Evolutionary conservation across 768 basidiomycete genomes (phyloP).

Genomic region (Mrakia hoshinonis): DNA sequence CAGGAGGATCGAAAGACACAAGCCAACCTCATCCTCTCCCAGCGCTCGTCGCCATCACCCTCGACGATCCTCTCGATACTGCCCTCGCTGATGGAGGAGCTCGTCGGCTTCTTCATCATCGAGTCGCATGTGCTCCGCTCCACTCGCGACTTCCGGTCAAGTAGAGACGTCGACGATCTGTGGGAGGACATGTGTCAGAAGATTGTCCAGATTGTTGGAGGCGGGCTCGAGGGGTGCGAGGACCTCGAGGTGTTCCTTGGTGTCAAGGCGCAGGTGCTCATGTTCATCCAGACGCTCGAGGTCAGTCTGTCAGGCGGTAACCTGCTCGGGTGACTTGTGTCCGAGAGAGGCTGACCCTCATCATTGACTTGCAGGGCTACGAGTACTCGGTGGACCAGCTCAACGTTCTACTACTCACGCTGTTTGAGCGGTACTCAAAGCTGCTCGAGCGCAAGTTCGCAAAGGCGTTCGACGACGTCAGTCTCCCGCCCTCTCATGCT

Average conservation of each 20-base stretch:
- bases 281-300: slow-evolving; percentile 86
- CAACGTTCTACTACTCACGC: slow-evolving; percentile 69
- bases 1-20: slow-evolving; percentile 99
- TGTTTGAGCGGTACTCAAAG: slow-evolving; percentile 78
- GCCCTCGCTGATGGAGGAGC: slow-evolving; percentile 74
- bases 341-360: neutral
- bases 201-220: slow-evolving; percentile 63
- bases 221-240: slow-evolving; percentile 60
- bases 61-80: slow-evolving; percentile 46
- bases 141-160: slow-evolving; percentile 76
- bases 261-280: slow-evolving; percentile 72
- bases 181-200: slow-evolving; percentile 79
- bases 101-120: slow-evolving; percentile 95
- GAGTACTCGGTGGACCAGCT: slow-evolving; percentile 75
- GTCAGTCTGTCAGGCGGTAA: slow-evolving; percentile 44
- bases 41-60: slow-evolving; percentile 37
- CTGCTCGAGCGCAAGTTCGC: slow-evolving; percentile 74
- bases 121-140: slow-evolving; percentile 86
- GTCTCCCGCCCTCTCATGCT: slow-evolving; percentile 33
- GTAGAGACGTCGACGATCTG: slow-evolving; percentile 83
- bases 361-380: slow-evolving; percentile 54
- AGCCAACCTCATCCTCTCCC: slow-evolving; percentile 82
- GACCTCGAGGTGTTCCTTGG: slow-evolving; percentile 73
- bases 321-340: neutral
- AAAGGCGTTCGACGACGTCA: slow-evolving; percentile 67